phyloP scores from a whole-genome alignment of 306 rosid genomes.

The Comarum palustre region DNA sequence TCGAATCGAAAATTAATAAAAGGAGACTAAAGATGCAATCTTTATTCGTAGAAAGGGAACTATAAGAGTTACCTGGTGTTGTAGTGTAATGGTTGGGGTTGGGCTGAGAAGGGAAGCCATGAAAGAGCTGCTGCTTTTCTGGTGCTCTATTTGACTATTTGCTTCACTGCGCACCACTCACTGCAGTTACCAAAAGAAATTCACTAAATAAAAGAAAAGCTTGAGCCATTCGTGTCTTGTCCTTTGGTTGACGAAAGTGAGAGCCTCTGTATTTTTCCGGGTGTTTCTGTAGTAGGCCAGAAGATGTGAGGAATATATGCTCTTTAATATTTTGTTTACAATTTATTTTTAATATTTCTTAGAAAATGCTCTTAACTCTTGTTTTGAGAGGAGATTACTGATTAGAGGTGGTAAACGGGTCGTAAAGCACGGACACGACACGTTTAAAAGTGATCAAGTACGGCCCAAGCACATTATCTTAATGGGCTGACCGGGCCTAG shows the following conservation, averaged over 20 bases:
- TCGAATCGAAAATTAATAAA: not conserved
- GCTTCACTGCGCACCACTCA: not conserved
- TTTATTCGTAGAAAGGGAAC: not conserved
- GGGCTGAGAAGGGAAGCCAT: slow-evolving; percentile 68
- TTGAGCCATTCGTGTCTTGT: not conserved
- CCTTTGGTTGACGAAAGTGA: not conserved
- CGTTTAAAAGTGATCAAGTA: no score
- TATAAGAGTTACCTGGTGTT: slow-evolving; percentile 44
- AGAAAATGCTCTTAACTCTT: no score
- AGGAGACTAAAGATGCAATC: not conserved
- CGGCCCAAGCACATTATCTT: no score
- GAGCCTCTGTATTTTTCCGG: not conserved
- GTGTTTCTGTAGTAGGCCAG: not conserved
- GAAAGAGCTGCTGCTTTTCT: slow-evolving; percentile 28
- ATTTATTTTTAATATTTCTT: no score
- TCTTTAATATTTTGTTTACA: no score
- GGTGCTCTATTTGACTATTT: slow-evolving; percentile 14
- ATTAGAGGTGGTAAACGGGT: no score
- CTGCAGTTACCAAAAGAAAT: not conserved
- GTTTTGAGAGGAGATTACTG: no score
- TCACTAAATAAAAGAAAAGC: not conserved
- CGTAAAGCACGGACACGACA: no score
- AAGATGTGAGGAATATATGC: not conserved
- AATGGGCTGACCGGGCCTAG: no score
- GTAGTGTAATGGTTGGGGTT: slow-evolving; percentile 38